These are phyloP conservation scores for Phialemoniopsis sp. DNA, from an alignment of 2,329 filamentous ascomycete species.

Conservation along the genomic window DNA sequence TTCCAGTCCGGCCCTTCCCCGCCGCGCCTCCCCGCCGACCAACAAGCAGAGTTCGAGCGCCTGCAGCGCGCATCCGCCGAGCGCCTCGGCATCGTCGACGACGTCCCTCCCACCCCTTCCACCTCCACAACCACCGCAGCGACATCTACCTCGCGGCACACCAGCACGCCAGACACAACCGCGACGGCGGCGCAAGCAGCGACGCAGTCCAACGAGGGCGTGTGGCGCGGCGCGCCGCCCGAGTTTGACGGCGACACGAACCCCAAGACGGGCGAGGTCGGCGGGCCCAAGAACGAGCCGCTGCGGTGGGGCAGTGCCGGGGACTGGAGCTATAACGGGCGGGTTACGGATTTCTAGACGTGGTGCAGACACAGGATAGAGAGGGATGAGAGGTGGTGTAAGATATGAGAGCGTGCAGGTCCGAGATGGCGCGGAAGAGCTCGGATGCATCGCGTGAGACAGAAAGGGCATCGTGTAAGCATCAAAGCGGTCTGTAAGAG, in stretches of 20 bases:
- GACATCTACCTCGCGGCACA: conserved; percentile 16
- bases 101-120: conserved; percentile 12
- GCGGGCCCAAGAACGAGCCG: conserved; percentile 96
- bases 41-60: conserved; percentile 86
- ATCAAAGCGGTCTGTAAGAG: too few relatives aligned
- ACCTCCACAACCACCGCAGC: conserved; percentile 12
- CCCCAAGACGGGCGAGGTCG: conserved; percentile 90
- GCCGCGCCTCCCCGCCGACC: conserved; percentile 79
- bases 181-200: conserved; percentile 13
- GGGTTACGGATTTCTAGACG: conserved; percentile 78
- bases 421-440: too few relatives aligned
- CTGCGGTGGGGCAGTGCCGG: conserved; percentile 75
- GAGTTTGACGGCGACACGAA: conserved; percentile 93
- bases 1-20: conserved; percentile 63
- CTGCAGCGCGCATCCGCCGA: conserved; percentile 64
- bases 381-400: too few relatives aligned
- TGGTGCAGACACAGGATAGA: too few relatives aligned
- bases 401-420: too few relatives aligned
- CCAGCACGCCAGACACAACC: conserved; percentile 16
- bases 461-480: too few relatives aligned
- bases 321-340: conserved; percentile 90
- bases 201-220: conserved; percentile 34
- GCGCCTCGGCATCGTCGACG: conserved; percentile 32
- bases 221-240: conserved; percentile 73
- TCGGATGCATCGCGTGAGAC: too few relatives aligned